These are phyloP conservation scores for Arthromyces matolae DNA, from an alignment of 768 basidiomycete species.

Conservation along the genomic window DNA sequence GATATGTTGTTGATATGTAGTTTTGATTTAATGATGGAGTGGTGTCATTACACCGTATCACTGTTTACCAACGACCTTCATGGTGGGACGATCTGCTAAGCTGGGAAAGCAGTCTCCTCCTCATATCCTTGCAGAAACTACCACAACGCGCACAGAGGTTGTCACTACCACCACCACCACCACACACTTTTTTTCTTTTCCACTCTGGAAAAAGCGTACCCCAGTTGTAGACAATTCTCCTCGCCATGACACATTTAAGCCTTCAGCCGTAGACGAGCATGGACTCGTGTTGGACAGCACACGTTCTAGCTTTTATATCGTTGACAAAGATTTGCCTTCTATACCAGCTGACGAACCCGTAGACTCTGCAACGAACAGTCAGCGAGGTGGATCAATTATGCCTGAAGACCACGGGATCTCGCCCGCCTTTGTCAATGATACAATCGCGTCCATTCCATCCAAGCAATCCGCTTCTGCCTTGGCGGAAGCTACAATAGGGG, in stretches of 20 bases:
- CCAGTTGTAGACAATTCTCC: constrained; percentile 26
- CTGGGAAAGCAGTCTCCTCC: constrained; percentile 9
- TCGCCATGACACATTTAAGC: constrained; percentile 25
- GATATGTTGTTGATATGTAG: constrained; percentile 7
- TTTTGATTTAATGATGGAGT: not conserved
- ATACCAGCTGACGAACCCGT: constrained; percentile 31
- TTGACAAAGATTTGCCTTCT: constrained; percentile 53
- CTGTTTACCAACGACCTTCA: constrained; percentile 11
- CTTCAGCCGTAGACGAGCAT: constrained; percentile 20
- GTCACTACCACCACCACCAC: constrained; percentile 48
- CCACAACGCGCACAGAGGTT: constrained; percentile 44
- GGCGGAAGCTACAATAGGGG: constrained; percentile 54
- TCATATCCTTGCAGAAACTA: constrained; percentile 40
- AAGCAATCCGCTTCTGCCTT: constrained; percentile 37
- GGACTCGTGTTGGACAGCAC: constrained; percentile 17
- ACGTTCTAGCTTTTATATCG: constrained; percentile 20
- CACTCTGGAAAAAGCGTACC: constrained; percentile 59
- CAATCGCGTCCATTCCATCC: constrained; percentile 8
- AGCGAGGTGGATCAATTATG: not conserved
- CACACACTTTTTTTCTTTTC: constrained; percentile 64
- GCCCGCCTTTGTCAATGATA: too few relatives aligned
- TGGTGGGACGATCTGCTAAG: constrained; percentile 23
- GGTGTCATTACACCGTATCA: not conserved
- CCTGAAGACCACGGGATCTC: not conserved
- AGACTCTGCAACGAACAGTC: not conserved